phyloP scores from a whole-genome alignment of 2,329 filamentous ascomycete genomes.

The Graphilbum fragrans region DNA sequence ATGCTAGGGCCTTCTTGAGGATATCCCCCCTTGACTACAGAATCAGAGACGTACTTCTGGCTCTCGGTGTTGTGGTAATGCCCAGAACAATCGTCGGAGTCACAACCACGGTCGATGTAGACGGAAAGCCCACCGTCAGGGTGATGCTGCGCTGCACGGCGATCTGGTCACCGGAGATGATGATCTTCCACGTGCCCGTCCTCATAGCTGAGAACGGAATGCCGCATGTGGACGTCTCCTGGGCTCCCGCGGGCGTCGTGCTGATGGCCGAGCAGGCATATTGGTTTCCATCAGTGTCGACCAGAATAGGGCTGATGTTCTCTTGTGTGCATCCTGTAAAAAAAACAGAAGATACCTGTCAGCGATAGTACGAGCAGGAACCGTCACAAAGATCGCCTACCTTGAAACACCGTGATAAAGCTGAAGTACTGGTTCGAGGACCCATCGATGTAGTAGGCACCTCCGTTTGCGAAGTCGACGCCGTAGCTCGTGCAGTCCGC shows the following conservation, averaged over 20 bases:
- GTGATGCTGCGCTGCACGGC: constrained; percentile 22
- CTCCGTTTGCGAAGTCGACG: constrained; percentile 25
- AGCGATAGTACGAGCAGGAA: neutral
- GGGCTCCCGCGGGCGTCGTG: constrained; percentile 20
- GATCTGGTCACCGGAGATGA: constrained; percentile 21
- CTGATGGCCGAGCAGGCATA: constrained; percentile 23
- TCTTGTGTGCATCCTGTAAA: constrained; percentile 20
- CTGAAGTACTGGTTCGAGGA: constrained; percentile 24
- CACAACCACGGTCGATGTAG: constrained; percentile 21
- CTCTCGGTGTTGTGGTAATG: constrained; percentile 23
- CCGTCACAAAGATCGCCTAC: neutral
- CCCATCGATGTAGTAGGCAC: constrained; percentile 24
- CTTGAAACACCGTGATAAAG: constrained; percentile 25
- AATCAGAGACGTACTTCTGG: constrained; percentile 18
- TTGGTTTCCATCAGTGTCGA: constrained; percentile 19
- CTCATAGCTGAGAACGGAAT: constrained; percentile 24
- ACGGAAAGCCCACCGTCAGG: constrained; percentile 19
- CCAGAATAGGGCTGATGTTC: constrained; percentile 20
- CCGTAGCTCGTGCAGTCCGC: constrained; percentile 23
- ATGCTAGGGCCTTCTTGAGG: too few relatives aligned
- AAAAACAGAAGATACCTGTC: neutral
- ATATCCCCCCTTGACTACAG: too few relatives aligned
- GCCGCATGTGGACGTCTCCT: constrained; percentile 23
- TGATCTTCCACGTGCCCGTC: constrained; percentile 23
- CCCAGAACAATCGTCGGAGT: constrained; percentile 24